Evolutionary conservation across 2,329 filamentous ascomycete species (phyloP).

Genomic region (Xylariales sp.): DNA sequence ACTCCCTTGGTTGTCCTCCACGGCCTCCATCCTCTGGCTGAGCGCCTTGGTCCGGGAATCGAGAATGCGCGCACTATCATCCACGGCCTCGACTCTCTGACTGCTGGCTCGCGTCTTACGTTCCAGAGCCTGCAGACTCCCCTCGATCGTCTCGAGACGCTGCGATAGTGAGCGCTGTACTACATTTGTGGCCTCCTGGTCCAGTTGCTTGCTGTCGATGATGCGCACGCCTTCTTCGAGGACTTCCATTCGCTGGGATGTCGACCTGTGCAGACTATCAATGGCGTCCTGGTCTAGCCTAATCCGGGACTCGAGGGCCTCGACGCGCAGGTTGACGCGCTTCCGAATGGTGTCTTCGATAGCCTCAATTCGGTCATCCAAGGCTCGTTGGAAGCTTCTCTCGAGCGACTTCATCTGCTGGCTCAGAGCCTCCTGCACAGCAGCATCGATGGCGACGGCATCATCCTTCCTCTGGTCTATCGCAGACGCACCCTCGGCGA

Average conservation of each 20-base stretch:
- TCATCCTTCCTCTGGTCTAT: conserved; percentile 1
- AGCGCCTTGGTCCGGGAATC: conserved; percentile 20
- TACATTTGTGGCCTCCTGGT: conserved; percentile 21
- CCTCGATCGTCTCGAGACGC: conserved; percentile 19
- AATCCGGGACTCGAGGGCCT: conserved; percentile 16
- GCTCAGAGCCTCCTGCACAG: neutral
- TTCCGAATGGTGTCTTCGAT: conserved; percentile 18
- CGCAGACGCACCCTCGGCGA: neutral
- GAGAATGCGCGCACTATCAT: conserved; percentile 22
- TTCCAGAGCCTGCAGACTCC: conserved; percentile 15
- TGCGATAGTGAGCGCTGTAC: conserved; percentile 16
- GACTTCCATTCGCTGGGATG: conserved; percentile 19
- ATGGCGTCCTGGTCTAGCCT: conserved; percentile 22
- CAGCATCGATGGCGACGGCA: neutral
- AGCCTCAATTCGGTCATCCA: conserved; percentile 13
- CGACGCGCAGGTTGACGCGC: conserved; percentile 18
- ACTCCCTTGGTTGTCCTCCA: conserved; percentile 19
- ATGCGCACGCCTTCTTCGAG: conserved; percentile 20
- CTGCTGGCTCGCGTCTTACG: conserved; percentile 15
- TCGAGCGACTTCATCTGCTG: neutral
- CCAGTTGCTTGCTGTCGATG: conserved; percentile 22
- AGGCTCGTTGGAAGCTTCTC: conserved; percentile 13
- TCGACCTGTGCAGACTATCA: conserved; percentile 16
- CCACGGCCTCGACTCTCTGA: conserved; percentile 21
- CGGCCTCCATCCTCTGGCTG: conserved; percentile 20